Evolutionary conservation across 352 stramenopile genomes (phyloP), one percentile per base, ranked within the genome.

Genomic region (Blastocystis sp.): DNA sequence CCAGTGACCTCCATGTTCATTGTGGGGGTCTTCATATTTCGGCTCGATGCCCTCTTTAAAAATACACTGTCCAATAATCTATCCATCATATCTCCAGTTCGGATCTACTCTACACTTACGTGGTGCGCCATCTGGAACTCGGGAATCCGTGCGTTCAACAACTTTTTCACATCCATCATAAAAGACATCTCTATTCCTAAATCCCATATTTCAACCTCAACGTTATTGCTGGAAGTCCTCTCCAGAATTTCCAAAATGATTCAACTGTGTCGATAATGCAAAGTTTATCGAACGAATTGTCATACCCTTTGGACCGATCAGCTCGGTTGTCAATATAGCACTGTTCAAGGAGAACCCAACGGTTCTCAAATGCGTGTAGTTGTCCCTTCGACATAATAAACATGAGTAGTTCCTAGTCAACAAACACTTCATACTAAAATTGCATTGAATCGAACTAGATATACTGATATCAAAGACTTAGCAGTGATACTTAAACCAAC

Each of bases 201-300:
- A 46, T 32, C 1, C 16, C 24, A 0, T 5, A 12, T 4, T 19
- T 14, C 49, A 29, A 29, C 35, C 35, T 7, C 32, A 83, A 83
- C 71, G 71, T 32, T 65, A 83, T 83, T 16, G 77, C 37, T 12
- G 93, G 93, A 88, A 95, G 93, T 90, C 94, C 93, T 89, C 94
- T 94, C 92, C 93, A 95, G 90, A 95, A 94, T 86, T 90, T 90
- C 93, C 93, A 95, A 87, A 95, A 95, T 88, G 94, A 91, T 88
- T 95, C 93, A 19, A 95, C 90, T 61, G 91, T 94, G 83, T 89
- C 89, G 83, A 95, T 95, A 19, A 89, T 92, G 87, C 92, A 94
- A 71, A 95, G 90, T 89, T 94, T 94, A 83, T 92, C 93, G 42
- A 95, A 91, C 87, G 93, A 94, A 81, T 95, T 92, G 12, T 88